A percentile compares a stretch with the other conserved stretches of the same genome.
Evolutionary conservation across 2,329 filamentous ascomycete genomes (phyloP).

Genomic region (Verticillium dahliae): DNA sequence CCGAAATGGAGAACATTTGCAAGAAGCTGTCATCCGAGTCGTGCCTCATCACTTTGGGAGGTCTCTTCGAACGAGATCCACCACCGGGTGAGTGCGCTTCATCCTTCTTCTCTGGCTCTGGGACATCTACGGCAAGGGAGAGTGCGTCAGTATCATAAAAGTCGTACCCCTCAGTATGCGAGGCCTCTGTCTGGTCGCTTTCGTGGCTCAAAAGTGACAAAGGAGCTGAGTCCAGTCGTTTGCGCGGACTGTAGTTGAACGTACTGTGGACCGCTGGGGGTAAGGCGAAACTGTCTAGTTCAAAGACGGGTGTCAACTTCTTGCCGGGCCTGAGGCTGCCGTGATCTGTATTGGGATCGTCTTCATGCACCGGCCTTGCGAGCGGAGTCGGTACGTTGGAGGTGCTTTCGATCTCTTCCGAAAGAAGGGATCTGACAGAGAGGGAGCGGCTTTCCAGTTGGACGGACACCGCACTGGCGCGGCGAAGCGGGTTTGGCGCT

Average conservation of each 20-base stretch:
- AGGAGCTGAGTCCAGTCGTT: slow-evolving; percentile 42
- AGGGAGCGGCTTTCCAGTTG: slow-evolving; percentile 23
- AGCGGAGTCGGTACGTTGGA: slow-evolving; percentile 57
- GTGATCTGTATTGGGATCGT: slow-evolving; percentile 15
- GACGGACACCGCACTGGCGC: slow-evolving; percentile 18
- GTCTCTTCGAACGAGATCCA: slow-evolving; percentile 23
- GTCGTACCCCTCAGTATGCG: slow-evolving; percentile 56
- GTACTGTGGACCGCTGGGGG: slow-evolving; percentile 37
- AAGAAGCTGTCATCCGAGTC: slow-evolving; percentile 53
- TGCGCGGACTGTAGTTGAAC: slow-evolving; percentile 28
- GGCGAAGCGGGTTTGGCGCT: slow-evolving; percentile 19
- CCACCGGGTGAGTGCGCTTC: slow-evolving; percentile 26
- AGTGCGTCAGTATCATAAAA: slow-evolving; percentile 57
- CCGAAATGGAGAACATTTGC: slow-evolving; percentile 54
- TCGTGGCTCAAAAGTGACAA: slow-evolving; percentile 45
- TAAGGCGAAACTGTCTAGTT: slow-evolving; percentile 43
- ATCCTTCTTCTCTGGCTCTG: slow-evolving; percentile 23
- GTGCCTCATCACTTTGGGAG: slow-evolving; percentile 30
- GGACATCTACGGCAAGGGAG: slow-evolving; percentile 46
- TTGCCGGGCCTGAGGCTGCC: slow-evolving; percentile 24
- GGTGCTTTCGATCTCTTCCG: slow-evolving; percentile 54
- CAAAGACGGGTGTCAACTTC: slow-evolving; percentile 39
- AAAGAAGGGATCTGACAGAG: slow-evolving; percentile 38
- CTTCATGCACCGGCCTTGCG: slow-evolving; percentile 42
- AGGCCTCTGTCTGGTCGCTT: slow-evolving; percentile 38